Evolutionary conservation across 495 filamentous ascomycete species (phyloP).

Genomic region (Podospora sp.): DNA sequence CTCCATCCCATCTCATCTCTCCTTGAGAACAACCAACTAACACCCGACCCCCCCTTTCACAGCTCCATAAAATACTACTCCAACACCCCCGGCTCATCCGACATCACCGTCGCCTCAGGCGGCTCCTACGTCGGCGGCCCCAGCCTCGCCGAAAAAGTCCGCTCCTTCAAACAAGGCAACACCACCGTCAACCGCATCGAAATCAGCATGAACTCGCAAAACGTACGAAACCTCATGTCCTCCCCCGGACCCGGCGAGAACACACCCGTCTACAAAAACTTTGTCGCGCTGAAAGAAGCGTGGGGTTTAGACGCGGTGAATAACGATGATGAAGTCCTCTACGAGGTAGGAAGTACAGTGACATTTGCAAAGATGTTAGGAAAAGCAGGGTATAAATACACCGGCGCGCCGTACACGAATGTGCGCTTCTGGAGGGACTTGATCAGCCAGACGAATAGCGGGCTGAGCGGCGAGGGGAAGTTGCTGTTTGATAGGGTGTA

Average conservation of each 20-base stretch:
- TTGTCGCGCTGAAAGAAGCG: slow-evolving; percentile 39
- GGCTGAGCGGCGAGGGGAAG: slow-evolving; percentile 23
- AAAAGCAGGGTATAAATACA: slow-evolving; percentile 42
- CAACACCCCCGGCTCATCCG: slow-evolving; percentile 45
- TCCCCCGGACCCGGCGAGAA: slow-evolving; percentile 37
- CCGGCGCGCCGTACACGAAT: slow-evolving; percentile 46
- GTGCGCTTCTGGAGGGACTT: slow-evolving; percentile 38
- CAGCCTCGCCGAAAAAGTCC: slow-evolving; percentile 43
- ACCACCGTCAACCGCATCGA: slow-evolving; percentile 41
- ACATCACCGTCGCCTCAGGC: slow-evolving; percentile 37
- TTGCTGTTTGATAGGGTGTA: slow-evolving; percentile 43
- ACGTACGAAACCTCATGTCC: slow-evolving; percentile 39
- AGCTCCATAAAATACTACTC: slow-evolving; percentile 32
- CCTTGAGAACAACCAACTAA: too few species aligned
- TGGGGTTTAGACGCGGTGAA: slow-evolving; percentile 49
- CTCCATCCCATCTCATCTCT: slow-evolving; percentile 31
- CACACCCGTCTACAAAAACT: slow-evolving; percentile 42
- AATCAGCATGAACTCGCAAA: slow-evolving; percentile 48
- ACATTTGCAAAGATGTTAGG: slow-evolving; percentile 46
- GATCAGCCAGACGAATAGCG: slow-evolving; percentile 35
- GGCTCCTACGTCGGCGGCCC: slow-evolving; percentile 43
- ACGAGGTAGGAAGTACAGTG: slow-evolving; percentile 44
- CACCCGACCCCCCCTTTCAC: too few species aligned
- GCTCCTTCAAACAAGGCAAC: slow-evolving; percentile 41
- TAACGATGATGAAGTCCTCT: slow-evolving; percentile 49